Base-by-base conservation (phyloP, 208 protist species). In the Tritrichomonas foetus region DNA sequence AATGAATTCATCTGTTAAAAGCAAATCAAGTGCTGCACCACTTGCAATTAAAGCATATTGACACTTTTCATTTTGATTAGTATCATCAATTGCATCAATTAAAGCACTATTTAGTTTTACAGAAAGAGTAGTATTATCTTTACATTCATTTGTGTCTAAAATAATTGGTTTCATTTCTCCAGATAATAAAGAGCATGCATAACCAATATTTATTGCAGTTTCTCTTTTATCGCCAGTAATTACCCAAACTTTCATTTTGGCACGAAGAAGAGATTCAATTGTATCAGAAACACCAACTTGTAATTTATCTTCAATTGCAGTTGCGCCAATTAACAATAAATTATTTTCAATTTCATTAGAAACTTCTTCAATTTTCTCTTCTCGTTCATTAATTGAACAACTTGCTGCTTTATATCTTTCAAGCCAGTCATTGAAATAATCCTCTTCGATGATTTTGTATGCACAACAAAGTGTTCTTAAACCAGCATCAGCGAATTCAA, bases 171-270 rank as follows among this genome's bases (percentile, higher is more conserved):
- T 55, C 95, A 95, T 95, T 22, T 95, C 69, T 16, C 93, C 36
- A 30, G 80, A 53, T n/a, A 95, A 82, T 36, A 95, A 92, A 53
- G 84, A 94, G 57, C 94, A 95, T 16, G 94, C 66, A 36, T 33
- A 53, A 41, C 61, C 97, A 95, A 98, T 98, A 89, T 97, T 98
- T 49, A 98, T 97, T 5, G 95, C 98, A 27, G 98, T 99, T 94
- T 99, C 97, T 66, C 97, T 93, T 96, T 99, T 99, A 96, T 99
- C 98, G 47, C 98, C 98, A n/a, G 98, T 99, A 50, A 99, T 94
- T 94, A 99, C 97, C 98, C 98, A 99, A n/a, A 99, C 94, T 27
- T 98, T 96, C 72, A 99, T 97, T 25, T 94, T 95, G 3, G 97
- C 97, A 33, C 72, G 2, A 16, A 93, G 78, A 41, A 98, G 94